A percentile compares a stretch with the other conserved stretches of the same genome.
phyloP scores from a whole-genome alignment of 345 rosid species.

The Salix exigua region DNA sequence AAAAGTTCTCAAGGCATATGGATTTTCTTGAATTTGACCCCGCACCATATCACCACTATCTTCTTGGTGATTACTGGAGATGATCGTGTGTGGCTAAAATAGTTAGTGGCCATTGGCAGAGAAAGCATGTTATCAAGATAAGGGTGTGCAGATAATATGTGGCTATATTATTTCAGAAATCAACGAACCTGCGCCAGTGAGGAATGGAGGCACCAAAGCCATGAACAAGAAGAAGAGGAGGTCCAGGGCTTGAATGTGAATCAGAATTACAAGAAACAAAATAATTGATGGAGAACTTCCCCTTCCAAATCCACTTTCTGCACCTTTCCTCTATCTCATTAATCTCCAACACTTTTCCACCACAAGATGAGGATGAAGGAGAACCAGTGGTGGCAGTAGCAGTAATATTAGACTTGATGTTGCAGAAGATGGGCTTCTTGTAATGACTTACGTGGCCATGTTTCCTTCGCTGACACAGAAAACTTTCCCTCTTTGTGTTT shows the following conservation, averaged over 20 bases:
- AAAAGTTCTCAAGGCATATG: background rate
- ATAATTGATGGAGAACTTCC: constrained; percentile 64
- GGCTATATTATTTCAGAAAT: background rate
- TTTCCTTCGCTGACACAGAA: background rate
- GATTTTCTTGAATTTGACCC: background rate
- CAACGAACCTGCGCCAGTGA: constrained; percentile 72
- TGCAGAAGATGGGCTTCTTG: background rate
- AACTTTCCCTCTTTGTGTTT: background rate
- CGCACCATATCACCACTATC: no score
- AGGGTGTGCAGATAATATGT: background rate
- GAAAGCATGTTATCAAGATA: background rate
- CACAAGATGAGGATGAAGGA: background rate
- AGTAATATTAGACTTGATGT: background rate
- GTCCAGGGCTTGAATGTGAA: constrained; percentile 21
- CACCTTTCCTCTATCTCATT: constrained; percentile 47
- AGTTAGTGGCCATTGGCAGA: background rate
- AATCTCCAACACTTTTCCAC: constrained; percentile 24
- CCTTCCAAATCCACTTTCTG: constrained; percentile 72
- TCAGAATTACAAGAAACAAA: constrained; percentile 42
- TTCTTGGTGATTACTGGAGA: no score
- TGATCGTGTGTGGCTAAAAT: no score
- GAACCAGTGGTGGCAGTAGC: background rate
- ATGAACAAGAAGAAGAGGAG: constrained; percentile 73
- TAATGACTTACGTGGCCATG: background rate
- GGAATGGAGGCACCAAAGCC: constrained; percentile 95